Percentiles rank a stretch among this genome's conserved stretches.
Evolutionary conservation across 345 rosid genomes (phyloP).

Genomic region (Rhodamnia rubescens): DNA sequence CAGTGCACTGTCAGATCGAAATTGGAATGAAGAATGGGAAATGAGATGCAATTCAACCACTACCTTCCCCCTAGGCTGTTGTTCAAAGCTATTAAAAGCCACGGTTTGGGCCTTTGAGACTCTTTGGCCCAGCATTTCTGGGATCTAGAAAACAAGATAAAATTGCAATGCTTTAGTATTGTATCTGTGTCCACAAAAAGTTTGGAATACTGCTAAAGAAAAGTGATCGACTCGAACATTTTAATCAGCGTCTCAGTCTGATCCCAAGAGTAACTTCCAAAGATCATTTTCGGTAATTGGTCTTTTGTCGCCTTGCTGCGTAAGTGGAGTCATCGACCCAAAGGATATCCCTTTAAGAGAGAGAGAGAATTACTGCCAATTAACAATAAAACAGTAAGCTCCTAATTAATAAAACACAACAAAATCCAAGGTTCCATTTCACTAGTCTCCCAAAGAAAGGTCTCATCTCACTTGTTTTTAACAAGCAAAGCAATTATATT

Average conservation of each 20-base stretch:
- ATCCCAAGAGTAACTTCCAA: conserved; percentile 94
- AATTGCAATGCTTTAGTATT: background rate
- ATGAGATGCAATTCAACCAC: background rate
- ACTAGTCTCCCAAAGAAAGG: background rate
- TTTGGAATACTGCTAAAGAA: conserved; percentile 4
- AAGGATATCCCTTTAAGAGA: conserved; percentile 45
- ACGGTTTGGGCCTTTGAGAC: conserved; percentile 52
- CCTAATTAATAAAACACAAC: background rate
- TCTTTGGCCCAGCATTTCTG: conserved; percentile 70
- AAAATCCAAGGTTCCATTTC: background rate
- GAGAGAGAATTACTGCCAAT: background rate
- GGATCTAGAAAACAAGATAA: conserved; percentile 36
- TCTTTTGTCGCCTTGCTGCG: conserved; percentile 74
- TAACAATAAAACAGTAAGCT: background rate
- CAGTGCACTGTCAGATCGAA: background rate
- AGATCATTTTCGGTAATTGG: conserved; percentile 88
- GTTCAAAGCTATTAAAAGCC: conserved; percentile 85
- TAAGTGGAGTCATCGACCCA: conserved; percentile 81
- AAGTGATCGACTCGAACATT: conserved; percentile 26
- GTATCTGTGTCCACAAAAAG: background rate
- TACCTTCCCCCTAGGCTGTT: conserved; percentile 83
- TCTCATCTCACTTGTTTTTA: background rate
- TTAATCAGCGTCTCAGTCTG: conserved; percentile 58
- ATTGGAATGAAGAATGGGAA: background rate
- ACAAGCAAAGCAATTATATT: background rate